These are phyloP conservation scores for Verticillium isaacii DNA, from an alignment of 2,329 filamentous ascomycete genomes.

Conservation along the genomic window DNA sequence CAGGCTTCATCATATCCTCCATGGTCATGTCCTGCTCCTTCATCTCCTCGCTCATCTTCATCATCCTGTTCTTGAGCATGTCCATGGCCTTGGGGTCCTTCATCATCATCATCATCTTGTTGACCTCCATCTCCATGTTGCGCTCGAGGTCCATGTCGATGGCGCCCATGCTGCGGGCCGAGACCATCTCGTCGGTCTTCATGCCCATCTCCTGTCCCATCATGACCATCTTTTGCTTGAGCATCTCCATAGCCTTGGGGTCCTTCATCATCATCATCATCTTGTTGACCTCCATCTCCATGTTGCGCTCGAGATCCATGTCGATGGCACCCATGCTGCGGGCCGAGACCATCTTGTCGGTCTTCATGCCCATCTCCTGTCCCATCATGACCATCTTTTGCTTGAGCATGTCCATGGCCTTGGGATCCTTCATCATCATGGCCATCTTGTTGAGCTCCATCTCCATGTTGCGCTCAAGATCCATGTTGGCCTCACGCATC, in stretches of 20 bases:
- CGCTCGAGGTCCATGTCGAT: not conserved
- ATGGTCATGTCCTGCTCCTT: slow-evolving; percentile 1
- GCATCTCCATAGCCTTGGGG: not conserved
- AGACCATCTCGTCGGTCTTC: not conserved
- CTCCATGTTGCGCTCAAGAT: not conserved
- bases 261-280: not conserved
- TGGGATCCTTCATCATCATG: not conserved
- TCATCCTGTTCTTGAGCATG: not conserved
- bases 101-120: not conserved
- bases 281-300: not conserved
- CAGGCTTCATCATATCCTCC: not conserved
- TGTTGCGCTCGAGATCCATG: not conserved
- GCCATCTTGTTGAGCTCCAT: not conserved
- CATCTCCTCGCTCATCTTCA: slow-evolving; percentile 1
- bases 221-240: slow-evolving; percentile 3
- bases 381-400: slow-evolving; percentile 1
- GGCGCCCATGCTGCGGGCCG: not conserved
- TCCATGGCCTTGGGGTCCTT: not conserved
- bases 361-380: not conserved
- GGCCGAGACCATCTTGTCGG: not conserved
- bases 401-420: not conserved
- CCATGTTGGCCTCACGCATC: not conserved
- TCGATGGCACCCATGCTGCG: not conserved
- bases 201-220: not conserved
- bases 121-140: not conserved